Evolutionary conservation across 2,329 filamentous ascomycete species (phyloP).

Genomic region (Phialophora expanda): DNA sequence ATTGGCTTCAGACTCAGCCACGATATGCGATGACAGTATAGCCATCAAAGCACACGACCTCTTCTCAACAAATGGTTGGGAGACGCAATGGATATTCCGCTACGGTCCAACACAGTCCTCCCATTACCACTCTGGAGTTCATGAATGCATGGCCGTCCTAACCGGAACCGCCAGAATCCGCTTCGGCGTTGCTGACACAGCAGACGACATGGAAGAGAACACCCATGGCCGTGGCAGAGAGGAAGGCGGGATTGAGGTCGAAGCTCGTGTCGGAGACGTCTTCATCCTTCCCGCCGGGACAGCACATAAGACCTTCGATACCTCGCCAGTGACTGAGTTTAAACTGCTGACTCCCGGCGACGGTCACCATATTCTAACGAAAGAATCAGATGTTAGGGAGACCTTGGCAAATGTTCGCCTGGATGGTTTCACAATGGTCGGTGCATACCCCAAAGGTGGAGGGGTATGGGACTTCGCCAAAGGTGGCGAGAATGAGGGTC

Average conservation of each 20-base stretch:
- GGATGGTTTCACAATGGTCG: conserved; percentile 62
- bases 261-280: conserved; percentile 60
- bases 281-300: conserved; percentile 64
- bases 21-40: conserved; percentile 33
- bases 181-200: conserved; percentile 60
- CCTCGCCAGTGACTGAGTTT: conserved; percentile 48
- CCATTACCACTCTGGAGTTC: conserved; percentile 63
- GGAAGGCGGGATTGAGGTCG: conserved; percentile 56
- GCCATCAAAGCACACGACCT: conserved; percentile 50
- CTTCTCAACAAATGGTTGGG: conserved; percentile 58
- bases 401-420: conserved; percentile 48
- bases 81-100: conserved; percentile 62
- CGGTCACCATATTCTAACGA: conserved; percentile 45
- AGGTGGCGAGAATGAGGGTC: conserved; percentile 52
- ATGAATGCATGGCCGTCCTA: conserved; percentile 65
- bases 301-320: conserved; percentile 60
- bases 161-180: conserved; percentile 60
- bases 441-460: conserved; percentile 58
- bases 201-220: conserved; percentile 47
- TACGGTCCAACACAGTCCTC: conserved; percentile 61
- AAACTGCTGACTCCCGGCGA: conserved; percentile 54
- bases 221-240: conserved; percentile 52
- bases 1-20: conserved; percentile 39
- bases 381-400: conserved; percentile 41
- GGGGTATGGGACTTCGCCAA: conserved; percentile 58